Evolutionary conservation across 352 stramenopile species (phyloP).

Genomic region (Phytophthora tentaculata): DNA sequence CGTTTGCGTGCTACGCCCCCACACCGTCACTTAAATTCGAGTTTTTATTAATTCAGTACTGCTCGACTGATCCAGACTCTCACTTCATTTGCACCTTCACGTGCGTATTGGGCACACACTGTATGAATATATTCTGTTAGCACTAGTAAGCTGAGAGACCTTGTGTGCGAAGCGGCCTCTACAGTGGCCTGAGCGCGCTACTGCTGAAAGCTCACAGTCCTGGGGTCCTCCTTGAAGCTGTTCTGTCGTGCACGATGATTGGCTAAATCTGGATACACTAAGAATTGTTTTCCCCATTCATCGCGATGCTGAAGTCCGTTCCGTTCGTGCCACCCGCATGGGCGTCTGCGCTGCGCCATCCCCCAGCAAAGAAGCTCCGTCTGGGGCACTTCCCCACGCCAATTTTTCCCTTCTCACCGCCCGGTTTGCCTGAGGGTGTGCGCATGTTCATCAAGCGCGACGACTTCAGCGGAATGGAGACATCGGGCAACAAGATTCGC

Average conservation of each 20-base stretch:
- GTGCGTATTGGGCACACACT: no score
- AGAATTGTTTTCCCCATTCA: background rate
- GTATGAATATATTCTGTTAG: no score
- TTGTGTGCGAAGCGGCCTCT: no score
- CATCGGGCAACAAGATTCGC: constrained; percentile 95
- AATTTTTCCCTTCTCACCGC: constrained; percentile 77
- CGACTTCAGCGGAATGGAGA: constrained; percentile 91
- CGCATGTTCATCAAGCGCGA: constrained; percentile 89
- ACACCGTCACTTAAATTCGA: no score
- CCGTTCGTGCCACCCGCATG: constrained; percentile 68
- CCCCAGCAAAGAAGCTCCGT: constrained; percentile 55
- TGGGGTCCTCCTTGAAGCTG: constrained; percentile 16
- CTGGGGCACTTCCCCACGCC: constrained; percentile 85
- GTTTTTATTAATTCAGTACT: no score
- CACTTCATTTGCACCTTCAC: no score
- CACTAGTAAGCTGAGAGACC: no score
- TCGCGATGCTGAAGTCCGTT: constrained; percentile 64
- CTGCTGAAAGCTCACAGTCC: no score
- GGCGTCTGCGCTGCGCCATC: constrained; percentile 54
- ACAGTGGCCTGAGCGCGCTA: no score
- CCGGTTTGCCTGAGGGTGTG: constrained; percentile 68
- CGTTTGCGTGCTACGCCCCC: no score
- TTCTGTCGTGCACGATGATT: constrained; percentile 10
- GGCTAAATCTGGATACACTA: constrained; percentile 7
- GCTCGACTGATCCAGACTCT: no score